phyloP scores from a whole-genome alignment of 176 grass and related monocot species.

The Raddia guianensis region DNA sequence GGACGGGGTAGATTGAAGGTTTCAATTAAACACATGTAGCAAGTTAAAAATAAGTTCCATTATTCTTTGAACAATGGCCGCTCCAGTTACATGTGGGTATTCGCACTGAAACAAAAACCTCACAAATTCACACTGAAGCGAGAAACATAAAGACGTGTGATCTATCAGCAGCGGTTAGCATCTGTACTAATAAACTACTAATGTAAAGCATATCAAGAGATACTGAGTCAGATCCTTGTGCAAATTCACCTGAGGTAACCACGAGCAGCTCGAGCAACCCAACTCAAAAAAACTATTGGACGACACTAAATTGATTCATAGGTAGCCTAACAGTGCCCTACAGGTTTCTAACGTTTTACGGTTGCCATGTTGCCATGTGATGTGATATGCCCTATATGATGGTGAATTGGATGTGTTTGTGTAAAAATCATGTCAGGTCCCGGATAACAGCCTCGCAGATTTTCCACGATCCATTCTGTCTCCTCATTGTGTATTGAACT shows the following conservation, averaged over 20 bases:
- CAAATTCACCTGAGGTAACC: not conserved
- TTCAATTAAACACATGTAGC: not conserved
- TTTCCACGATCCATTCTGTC: slow-evolving; percentile 82
- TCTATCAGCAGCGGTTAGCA: slow-evolving; percentile 45
- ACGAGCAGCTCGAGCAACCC: slow-evolving; percentile 1
- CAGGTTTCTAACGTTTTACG: not conserved
- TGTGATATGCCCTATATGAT: not conserved
- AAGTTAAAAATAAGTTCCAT: not conserved
- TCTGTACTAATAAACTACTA: slow-evolving; percentile 34
- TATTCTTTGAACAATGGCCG: slow-evolving; percentile 35
- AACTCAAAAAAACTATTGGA: not conserved
- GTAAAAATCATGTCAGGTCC: slow-evolving; percentile 54
- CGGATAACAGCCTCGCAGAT: slow-evolving; percentile 56
- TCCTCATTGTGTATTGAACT: slow-evolving; percentile 74
- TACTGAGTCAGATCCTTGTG: slow-evolving; percentile 32
- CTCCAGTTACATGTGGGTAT: not conserved
- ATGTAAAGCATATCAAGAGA: slow-evolving; percentile 16
- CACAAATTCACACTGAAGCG: not conserved
- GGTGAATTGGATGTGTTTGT: not conserved
- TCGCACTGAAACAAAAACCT: not conserved
- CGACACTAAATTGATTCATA: not conserved
- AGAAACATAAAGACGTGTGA: slow-evolving; percentile 16
- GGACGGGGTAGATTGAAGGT: not conserved
- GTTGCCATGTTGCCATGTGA: not conserved
- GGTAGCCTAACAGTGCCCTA: slow-evolving; percentile 23